A percentile compares a stretch with the other conserved stretches of the same genome.
These are phyloP conservation scores for Pyricularia grisea DNA, from an alignment of 2,329 filamentous ascomycete genomes.

Conservation along the genomic window DNA sequence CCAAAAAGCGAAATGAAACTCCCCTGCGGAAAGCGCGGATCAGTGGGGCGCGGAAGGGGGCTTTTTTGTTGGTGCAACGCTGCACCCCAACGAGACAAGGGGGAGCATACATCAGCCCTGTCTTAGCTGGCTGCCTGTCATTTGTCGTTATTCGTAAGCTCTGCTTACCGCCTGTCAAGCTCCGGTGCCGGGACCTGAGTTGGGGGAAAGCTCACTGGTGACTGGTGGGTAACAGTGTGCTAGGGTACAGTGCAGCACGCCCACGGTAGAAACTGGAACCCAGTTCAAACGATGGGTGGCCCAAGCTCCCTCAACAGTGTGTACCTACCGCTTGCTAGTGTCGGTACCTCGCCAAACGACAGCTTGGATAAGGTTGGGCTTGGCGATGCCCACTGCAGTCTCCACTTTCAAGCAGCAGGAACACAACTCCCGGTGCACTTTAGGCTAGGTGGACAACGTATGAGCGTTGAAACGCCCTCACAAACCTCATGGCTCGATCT, in stretches of 20 bases:
- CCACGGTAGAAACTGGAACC: too few species aligned
- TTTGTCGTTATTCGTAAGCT: background rate
- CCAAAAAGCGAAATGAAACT: background rate
- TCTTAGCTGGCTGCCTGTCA: background rate
- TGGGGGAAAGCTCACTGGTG: background rate
- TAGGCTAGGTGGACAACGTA: background rate
- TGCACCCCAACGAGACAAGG: background rate
- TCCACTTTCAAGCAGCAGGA: background rate
- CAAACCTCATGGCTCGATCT: background rate
- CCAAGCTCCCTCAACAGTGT: conserved; percentile 16
- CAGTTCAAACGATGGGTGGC: conserved; percentile 5
- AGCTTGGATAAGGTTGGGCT: background rate
- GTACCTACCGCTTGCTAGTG: too few species aligned
- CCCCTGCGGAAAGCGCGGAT: background rate
- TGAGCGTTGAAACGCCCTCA: background rate
- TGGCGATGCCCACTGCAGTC: background rate
- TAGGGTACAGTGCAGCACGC: too few species aligned
- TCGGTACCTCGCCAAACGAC: background rate
- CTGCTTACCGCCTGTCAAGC: background rate
- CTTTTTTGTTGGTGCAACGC: background rate
- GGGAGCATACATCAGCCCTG: background rate
- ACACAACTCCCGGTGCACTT: background rate
- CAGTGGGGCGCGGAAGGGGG: background rate
- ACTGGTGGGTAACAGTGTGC: too few species aligned
- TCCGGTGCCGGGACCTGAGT: background rate